phyloP scores from a whole-genome alignment of 2,329 filamentous ascomycete genomes.

The Neonectria faginata region DNA sequence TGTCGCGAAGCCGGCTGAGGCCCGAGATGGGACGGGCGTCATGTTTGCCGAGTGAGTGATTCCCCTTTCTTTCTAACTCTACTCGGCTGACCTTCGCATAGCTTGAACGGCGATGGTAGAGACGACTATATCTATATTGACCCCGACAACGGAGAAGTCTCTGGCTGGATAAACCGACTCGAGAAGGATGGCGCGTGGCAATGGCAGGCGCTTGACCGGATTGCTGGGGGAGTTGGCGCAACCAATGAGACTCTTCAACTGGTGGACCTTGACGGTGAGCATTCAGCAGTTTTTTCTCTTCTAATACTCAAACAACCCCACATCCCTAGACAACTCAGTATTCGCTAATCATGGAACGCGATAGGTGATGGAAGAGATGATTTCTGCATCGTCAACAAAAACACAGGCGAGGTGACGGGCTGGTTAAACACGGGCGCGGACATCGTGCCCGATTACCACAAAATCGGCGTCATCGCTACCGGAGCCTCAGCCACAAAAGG shows the following conservation, averaged over 20 bases:
- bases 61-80: background rate
- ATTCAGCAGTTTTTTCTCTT: background rate
- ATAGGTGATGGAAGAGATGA: conserved; percentile 16
- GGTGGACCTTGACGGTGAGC: background rate
- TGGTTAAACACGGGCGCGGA: conserved; percentile 1
- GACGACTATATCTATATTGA: conserved; percentile 22
- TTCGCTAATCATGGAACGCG: background rate
- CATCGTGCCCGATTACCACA: background rate
- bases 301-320: no score
- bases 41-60: conserved; percentile 11
- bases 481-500: background rate
- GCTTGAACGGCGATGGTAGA: conserved; percentile 21
- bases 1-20: background rate
- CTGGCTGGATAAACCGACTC: conserved; percentile 21
- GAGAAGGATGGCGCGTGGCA: background rate
- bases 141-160: conserved; percentile 7
- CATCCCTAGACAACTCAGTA: background rate
- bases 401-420: background rate
- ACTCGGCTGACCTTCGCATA: background rate
- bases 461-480: conserved; percentile 6
- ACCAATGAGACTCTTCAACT: background rate
- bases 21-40: background rate
- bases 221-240: background rate
- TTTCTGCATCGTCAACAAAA: background rate
- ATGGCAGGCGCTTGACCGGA: background rate